Base-by-base conservation (phyloP, 2,329 filamentous ascomycete species). In the Colletotrichum paranaense region DNA sequence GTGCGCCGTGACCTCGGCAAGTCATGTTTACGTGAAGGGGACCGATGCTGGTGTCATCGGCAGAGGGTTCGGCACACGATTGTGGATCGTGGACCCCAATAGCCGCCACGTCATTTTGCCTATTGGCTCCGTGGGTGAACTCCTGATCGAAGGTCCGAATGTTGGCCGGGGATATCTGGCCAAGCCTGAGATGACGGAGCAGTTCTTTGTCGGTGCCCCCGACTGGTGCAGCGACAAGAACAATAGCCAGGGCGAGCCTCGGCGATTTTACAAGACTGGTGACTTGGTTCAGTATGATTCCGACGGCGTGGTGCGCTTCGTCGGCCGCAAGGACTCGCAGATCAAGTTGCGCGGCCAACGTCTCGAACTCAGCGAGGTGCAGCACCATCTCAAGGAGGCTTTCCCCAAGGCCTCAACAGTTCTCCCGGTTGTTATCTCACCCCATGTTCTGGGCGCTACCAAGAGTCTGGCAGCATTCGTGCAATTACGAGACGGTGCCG, bases 271-370 rank as follows among this genome's bases (percentile, higher is more conserved):
- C 75, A 85, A 84, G 73, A 88, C 87, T 3, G 87, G 87, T 5
- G 87, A 89, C 74, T 79, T 89, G 1, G 87, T 81, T 2, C 75
- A 76, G 32, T 86, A 86, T 46, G 79, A 83, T 53, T 75, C 78
- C 0, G 82, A 87, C 52, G 85, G 85, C 0, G 78, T 78, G 5
- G 75, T 89, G 9, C 76, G 81, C 0, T 88, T 84, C 55, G 72
- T 88, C 26, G 88, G 88, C 16, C 83, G 90, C 16, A 90, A 89
- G 74, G 90, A 92, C 74, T 84, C 84, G 0, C 90, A 92, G 77
- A 84, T 91, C 59, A 92, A 92, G 77, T 80, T 92, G 6, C 85
- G 86, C 12, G 92, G 92, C 12, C 90, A 87, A 70, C 81, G 89
- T 38, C 83, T 90, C 55, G 91, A 89, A 79, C 82, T 89, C 3